Base-by-base conservation (phyloP, 169 alveolate species). In the Plasmodium sp. region DNA sequence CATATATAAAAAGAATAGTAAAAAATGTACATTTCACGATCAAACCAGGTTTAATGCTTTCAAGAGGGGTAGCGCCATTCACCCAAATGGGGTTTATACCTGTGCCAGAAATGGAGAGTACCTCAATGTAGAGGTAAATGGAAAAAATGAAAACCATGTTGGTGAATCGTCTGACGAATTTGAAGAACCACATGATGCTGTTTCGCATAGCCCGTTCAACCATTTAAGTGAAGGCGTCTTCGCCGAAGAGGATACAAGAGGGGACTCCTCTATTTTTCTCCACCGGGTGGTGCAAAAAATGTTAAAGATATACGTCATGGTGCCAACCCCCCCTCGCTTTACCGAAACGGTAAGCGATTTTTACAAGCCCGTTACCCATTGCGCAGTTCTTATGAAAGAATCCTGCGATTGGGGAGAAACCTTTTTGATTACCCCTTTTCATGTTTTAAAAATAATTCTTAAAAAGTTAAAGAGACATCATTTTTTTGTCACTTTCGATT, bases 381-480 rank as follows among this genome's bases (percentile, higher is more conserved):
- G 56, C 12, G 71, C 58, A 58, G 43, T 84, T 84, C 75, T 41
- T 84, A 7, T 72, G 48, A 72, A 84, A 22, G 45, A 84, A 41
- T 16, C n/a, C 5, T 14, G 18, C 7, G 75, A 36, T 84, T n/a
- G 39, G 31, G 75, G 45, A 4, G 73, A 71, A 71, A 22, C 83
- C 22, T 5, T 22, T 51, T 72, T 71, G 14, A 14, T 71, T 39
- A 84, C 33, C 45, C 54, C 73, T 58, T 67, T 84, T 71, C 71
- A 71, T 34, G 48, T 71, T 62, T 71, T 84, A 41, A 73, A 84
- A n/a, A 83, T 81, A 81, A 58, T 33, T 62, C 7, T 67, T 41
- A 62, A 43, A 9, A 41, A 39, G 36, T 56, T 73, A 84, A 45
- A 10, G 34, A 43, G 12, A 9, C 36, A n/a, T 67, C 43, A 72